These are phyloP conservation scores for Edaphochlamys debaryana DNA, from an alignment of 139 green algal species.

Conservation along the genomic window DNA sequence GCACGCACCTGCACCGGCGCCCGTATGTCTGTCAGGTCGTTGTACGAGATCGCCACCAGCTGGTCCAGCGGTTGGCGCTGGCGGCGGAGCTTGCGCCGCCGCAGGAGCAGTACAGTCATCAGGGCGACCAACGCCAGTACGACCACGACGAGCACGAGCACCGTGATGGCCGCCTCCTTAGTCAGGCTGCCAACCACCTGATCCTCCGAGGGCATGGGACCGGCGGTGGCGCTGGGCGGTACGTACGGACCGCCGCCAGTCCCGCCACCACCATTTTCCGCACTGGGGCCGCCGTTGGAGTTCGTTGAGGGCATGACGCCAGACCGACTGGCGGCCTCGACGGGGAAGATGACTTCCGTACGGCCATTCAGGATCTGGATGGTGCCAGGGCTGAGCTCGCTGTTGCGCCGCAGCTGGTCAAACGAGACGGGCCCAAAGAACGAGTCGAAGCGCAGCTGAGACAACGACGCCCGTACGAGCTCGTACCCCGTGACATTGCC, in stretches of 20 bases:
- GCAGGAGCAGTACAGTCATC: background rate
- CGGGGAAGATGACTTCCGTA: background rate
- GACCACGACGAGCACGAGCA: slow-evolving; percentile 5
- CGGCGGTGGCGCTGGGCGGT: background rate
- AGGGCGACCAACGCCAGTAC: background rate
- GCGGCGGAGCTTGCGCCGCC: background rate
- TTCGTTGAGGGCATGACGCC: background rate
- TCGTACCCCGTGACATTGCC: slow-evolving; percentile 23
- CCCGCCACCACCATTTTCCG: too few relatives aligned
- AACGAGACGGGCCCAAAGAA: slow-evolving; percentile 18
- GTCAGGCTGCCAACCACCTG: background rate
- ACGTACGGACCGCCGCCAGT: background rate
- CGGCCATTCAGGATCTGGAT: background rate
- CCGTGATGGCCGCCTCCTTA: background rate
- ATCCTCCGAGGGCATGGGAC: background rate
- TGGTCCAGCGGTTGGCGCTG: slow-evolving; percentile 10
- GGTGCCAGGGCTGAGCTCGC: background rate
- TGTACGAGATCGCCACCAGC: slow-evolving; percentile 6
- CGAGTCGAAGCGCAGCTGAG: slow-evolving; percentile 2
- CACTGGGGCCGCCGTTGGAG: background rate
- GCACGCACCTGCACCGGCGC: background rate
- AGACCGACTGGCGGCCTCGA: background rate
- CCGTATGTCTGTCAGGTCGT: slow-evolving; percentile 13
- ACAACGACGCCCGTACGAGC: slow-evolving; percentile 3
- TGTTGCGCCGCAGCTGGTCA: background rate